Conservation (phyloP, 2,329 filamentous ascomycete genomes). For the Neocucurbitaria cava region DNA sequence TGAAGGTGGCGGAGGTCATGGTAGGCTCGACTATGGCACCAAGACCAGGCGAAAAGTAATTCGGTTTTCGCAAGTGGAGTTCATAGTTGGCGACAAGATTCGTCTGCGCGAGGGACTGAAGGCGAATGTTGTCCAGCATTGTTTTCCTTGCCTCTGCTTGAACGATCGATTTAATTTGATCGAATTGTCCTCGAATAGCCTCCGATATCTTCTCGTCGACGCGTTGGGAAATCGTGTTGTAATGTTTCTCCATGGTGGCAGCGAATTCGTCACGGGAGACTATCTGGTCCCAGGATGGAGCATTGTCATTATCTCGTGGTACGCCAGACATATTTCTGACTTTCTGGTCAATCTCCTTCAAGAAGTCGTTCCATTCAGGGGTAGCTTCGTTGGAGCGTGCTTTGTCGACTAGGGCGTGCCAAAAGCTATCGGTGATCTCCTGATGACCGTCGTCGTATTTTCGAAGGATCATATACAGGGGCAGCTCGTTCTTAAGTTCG, state of each 20-base stretch:
- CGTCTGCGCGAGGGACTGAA: constrained; percentile 40
- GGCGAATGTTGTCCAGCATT: constrained; percentile 37
- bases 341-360: constrained; percentile 58
- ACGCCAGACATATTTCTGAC: constrained; percentile 36
- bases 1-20: constrained; percentile 63
- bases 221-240: constrained; percentile 22
- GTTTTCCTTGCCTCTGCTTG: constrained; percentile 39
- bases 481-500: constrained; percentile 51
- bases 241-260: constrained; percentile 34
- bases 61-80: constrained; percentile 58
- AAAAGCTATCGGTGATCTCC: constrained; percentile 68
- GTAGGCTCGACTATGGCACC: constrained; percentile 70
- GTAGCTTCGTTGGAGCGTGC: constrained; percentile 56
- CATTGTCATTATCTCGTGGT: constrained; percentile 6
- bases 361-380: constrained; percentile 61
- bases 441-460: constrained; percentile 60
- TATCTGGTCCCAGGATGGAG: constrained; percentile 14
- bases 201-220: constrained; percentile 36
- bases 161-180: constrained; percentile 22
- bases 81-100: constrained; percentile 43
- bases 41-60: constrained; percentile 72
- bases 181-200: constrained; percentile 21
- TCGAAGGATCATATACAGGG: constrained; percentile 64
- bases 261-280: constrained; percentile 61
- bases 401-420: constrained; percentile 66